Evolutionary conservation across 345 rosid species (phyloP), one percentile per base, ranked within the genome.

Genomic region (Eucalyptus sp.): DNA sequence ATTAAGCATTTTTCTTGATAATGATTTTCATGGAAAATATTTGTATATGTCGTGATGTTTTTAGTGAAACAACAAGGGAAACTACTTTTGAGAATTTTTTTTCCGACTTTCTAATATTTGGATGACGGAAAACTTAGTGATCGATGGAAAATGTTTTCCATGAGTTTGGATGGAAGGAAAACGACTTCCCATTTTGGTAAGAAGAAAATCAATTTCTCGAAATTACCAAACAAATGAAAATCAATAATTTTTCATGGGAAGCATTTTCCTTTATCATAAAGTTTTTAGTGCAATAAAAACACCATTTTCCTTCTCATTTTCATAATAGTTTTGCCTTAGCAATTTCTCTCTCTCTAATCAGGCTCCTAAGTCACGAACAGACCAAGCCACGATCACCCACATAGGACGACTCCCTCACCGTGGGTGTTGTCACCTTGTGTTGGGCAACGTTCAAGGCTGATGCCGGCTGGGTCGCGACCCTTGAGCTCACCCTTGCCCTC

Each of bases 111-210:
- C 31, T 9, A 5, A 1, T 62, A 13, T 5, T 27, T 62, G 17
- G 68, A 62, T 6, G 0, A 62, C 1, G 0, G 33, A 27, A 6
- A 1, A 29, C 2, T 62, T 27, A 62, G n/a, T 62, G 33, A 12
- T 62, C 4, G 2, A 62, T 29, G 62, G 29, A 56, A 56, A 56
- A 56, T 0, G 6, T 56, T 56, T 22, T 56, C 8, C 33, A 29
- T 6, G 68, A 62, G 16, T 29, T 62, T 62, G 15, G 1, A 62
- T 62, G 3, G 4, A 62, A 13, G 16, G 31, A 29, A 62, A 62
- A 62, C 0, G 4, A 13, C 33, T 62, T 29, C 33, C 4, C 16
- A 13, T 13, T 62, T 62, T 2, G 17, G 2, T 62, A 29, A 62
- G 8, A 62, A 29, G 33, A 17, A 62, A 29, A 62, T 62, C 33